Evolutionary conservation across 163 green algal genomes (phyloP), one percentile per base, ranked within the genome.

Genomic region (Chloromonas sp.): DNA sequence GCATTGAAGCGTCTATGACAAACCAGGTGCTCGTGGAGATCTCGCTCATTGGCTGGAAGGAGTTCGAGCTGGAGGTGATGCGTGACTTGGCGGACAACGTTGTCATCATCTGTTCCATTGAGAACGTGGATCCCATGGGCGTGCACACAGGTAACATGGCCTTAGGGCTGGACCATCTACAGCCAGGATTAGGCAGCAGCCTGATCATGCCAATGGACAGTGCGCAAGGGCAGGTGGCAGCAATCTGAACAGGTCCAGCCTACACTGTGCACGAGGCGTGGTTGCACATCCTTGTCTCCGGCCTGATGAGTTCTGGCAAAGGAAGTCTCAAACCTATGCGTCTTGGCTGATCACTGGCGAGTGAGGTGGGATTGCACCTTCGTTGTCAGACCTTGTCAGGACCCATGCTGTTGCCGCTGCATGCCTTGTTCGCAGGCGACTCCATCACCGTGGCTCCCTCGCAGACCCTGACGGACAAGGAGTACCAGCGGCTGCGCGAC

Each of bases 41-140:
- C 91, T 97, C 91, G 59, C 93, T 99, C 81, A 93, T 99, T 82
- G 97, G 97, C 60, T 99, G 97, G 97, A 99, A 99, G 94, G 97
- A 99, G 93, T 99, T 95, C 88, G 97, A 99, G 95, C 93, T 99
- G 87, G 97, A 99, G 92, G 97, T 99, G 61, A 99, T 98, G 96
- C 93, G 96, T 70, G 97, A 99, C 93, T 88, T 98, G 81, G 95
- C 94, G 57, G 97, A 99, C 94, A 99, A 99, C 91, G 93, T 97
- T 8, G 95, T 99, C 87, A 99, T 99, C 89, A 96, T 99, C 85
- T 99, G 97, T 92, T 98, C 95, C 85, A 99, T 99, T 86, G 97
- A 99, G 92, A 99, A 99, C 89, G 94, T 99, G 36, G 97, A 99
- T 92, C 96, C 97, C 85, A 99, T 99, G 97, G 97, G 97, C 79